Evolutionary conservation across 2,329 filamentous ascomycete genomes (phyloP).

Genomic region (Aspergillus neotritici): DNA sequence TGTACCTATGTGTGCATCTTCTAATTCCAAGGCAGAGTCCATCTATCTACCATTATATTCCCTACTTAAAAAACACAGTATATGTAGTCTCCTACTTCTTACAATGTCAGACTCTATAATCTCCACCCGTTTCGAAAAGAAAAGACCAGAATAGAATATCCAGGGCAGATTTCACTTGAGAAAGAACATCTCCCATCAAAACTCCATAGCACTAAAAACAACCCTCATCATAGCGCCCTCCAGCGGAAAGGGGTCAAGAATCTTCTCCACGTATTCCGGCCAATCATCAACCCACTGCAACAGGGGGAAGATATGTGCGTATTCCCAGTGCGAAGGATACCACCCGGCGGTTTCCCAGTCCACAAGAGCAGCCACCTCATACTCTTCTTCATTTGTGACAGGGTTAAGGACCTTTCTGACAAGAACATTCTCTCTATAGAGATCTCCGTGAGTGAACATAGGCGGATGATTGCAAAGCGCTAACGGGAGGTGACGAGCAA

Average conservation of each 20-base stretch:
- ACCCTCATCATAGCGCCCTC: constrained; percentile 19
- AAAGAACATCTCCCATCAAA: too few relatives aligned
- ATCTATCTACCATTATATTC: too few relatives aligned
- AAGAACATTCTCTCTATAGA: constrained; percentile 20
- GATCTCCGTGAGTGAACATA: constrained; percentile 20
- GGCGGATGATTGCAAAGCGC: constrained; percentile 16
- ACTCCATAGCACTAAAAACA: constrained; percentile 19
- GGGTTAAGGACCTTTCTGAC: constrained; percentile 11
- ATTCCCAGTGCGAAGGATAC: constrained; percentile 26
- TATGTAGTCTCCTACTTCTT: too few relatives aligned
- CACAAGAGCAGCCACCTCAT: constrained; percentile 16
- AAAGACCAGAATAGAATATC: too few relatives aligned
- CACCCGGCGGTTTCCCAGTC: constrained; percentile 25
- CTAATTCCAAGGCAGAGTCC: constrained; percentile 63
- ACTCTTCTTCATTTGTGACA: constrained; percentile 11
- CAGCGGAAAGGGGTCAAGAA: constrained; percentile 19
- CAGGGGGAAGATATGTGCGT: constrained; percentile 16
- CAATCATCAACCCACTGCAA: constrained; percentile 23
- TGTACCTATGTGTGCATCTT: too few relatives aligned
- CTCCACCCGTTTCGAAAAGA: too few relatives aligned
- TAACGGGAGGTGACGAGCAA: constrained; percentile 16
- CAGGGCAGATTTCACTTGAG: neutral
- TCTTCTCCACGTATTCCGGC: constrained; percentile 19
- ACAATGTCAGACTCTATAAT: too few relatives aligned
- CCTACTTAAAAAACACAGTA: constrained; percentile 3